phyloP scores from a whole-genome alignment of 2,329 filamentous ascomycete species.

The Aspergillus udagawae region DNA sequence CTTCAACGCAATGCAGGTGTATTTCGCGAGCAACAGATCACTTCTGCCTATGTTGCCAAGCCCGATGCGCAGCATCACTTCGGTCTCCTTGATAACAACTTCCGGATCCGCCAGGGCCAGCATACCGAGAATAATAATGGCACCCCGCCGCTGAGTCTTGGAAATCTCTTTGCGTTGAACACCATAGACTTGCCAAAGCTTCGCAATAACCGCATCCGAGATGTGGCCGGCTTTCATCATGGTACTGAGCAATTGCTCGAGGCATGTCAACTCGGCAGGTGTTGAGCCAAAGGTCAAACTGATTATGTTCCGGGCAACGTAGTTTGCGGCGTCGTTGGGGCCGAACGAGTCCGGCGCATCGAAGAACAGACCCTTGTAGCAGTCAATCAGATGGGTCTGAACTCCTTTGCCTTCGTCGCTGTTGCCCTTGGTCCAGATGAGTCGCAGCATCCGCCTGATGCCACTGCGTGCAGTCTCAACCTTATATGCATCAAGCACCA shows the following conservation, averaged over 20 bases:
- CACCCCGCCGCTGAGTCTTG: conserved; percentile 79
- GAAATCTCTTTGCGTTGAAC: conserved; percentile 93
- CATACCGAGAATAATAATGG: conserved; percentile 97
- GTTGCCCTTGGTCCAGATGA: conserved; percentile 99
- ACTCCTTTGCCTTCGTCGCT: conserved; percentile 98
- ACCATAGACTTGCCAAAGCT: conserved; percentile 96
- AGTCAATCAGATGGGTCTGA: conserved; percentile 93
- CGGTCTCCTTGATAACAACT: conserved; percentile 91
- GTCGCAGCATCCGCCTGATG: conserved; percentile 88
- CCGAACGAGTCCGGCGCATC: conserved; percentile 87
- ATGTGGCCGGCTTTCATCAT: conserved; percentile 96
- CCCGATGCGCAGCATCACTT: conserved; percentile 87
- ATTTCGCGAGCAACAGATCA: conserved; percentile 87
- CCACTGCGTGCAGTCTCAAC: conserved; percentile 89
- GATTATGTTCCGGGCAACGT: conserved; percentile 97
- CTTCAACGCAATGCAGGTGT: conserved; percentile 87
- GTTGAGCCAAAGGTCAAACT: conserved; percentile 95
- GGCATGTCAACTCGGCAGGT: conserved; percentile 86
- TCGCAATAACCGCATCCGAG: conserved; percentile 78
- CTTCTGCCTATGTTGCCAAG: conserved; percentile 73
- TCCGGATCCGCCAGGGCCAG: conserved; percentile 87
- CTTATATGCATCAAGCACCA: conserved; percentile 91
- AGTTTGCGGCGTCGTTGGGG: conserved; percentile 87
- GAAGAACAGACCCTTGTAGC: conserved; percentile 93
- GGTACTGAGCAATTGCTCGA: conserved; percentile 89